A percentile compares a stretch with the other conserved stretches of the same genome.
Evolutionary conservation across 352 stramenopile genomes (phyloP).

Genomic region (Chrysophaeum taylorii): DNA sequence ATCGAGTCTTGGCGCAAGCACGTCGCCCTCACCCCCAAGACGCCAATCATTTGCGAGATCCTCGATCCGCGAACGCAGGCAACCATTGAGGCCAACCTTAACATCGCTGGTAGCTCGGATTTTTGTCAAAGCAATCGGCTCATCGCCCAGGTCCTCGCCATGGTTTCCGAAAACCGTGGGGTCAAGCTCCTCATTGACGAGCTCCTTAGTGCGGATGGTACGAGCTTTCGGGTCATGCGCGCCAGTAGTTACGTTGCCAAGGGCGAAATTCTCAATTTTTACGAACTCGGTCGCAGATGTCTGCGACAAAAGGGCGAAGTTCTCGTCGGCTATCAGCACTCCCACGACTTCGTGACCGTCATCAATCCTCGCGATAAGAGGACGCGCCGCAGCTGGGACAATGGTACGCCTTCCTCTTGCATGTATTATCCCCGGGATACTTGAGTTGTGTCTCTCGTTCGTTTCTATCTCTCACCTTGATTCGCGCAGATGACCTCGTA

Average conservation of each 20-base stretch:
- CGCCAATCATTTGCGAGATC: slow-evolving; percentile 55
- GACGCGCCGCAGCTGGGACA: slow-evolving; percentile 35
- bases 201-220: slow-evolving; percentile 45
- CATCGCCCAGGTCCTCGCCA: slow-evolving; percentile 62
- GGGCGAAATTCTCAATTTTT: slow-evolving; percentile 49
- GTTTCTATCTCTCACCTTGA: too few relatives aligned
- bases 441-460: too few relatives aligned
- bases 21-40: neutral
- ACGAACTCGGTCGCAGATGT: slow-evolving; percentile 49
- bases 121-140: slow-evolving; percentile 68
- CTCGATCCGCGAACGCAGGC: slow-evolving; percentile 58
- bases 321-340: slow-evolving; percentile 52
- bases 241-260: slow-evolving; percentile 44
- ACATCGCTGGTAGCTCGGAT: slow-evolving; percentile 54
- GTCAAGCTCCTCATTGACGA: slow-evolving; percentile 61
- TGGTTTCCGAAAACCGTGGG: slow-evolving; percentile 62
- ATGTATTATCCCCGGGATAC: too few relatives aligned
- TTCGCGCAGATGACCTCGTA: slow-evolving; percentile 54
- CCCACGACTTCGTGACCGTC: slow-evolving; percentile 38
- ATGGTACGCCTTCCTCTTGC: too few relatives aligned
- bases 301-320: slow-evolving; percentile 48
- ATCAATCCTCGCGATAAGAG: slow-evolving; percentile 54
- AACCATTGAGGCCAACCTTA: slow-evolving; percentile 38
- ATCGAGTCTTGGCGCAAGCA: neutral
- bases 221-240: slow-evolving; percentile 51